Percentiles rank a stretch among this genome's conserved stretches.
Evolutionary conservation across 352 stramenopile genomes (phyloP).

Genomic region (Phytopythium cucurbitacearum): DNA sequence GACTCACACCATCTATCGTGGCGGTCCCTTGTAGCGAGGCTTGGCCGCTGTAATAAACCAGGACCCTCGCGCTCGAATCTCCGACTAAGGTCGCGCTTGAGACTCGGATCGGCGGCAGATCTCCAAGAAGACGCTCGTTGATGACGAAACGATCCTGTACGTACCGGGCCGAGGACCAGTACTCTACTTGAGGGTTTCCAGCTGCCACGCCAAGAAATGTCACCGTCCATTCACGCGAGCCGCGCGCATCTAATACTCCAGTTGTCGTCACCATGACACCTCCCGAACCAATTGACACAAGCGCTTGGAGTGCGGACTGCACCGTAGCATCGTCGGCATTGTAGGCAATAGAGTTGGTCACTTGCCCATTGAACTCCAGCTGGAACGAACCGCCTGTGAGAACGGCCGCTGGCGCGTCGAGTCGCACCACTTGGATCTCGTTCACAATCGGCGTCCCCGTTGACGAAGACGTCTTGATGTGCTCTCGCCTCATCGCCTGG

Average conservation of each 20-base stretch:
- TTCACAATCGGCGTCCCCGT: slow-evolving; percentile 56
- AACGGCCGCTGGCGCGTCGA: slow-evolving; percentile 28
- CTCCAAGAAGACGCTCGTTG: slow-evolving; percentile 45
- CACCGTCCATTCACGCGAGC: slow-evolving; percentile 44
- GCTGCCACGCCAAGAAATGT: slow-evolving; percentile 45
- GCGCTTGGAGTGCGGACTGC: slow-evolving; percentile 53
- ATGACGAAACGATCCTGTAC: slow-evolving; percentile 32
- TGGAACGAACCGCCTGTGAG: slow-evolving; percentile 55
- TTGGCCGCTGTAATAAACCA: slow-evolving; percentile 28
- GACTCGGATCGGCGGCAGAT: slow-evolving; percentile 30
- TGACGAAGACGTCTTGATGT: slow-evolving; percentile 66
- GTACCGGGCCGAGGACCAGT: slow-evolving; percentile 65
- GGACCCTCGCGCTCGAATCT: slow-evolving; percentile 18
- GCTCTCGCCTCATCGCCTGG: slow-evolving; percentile 38
- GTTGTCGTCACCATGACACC: slow-evolving; percentile 40
- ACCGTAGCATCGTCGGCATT: slow-evolving; percentile 57
- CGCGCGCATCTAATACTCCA: slow-evolving; percentile 17
- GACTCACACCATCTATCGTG: slow-evolving; percentile 39
- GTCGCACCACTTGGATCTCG: slow-evolving; percentile 61
- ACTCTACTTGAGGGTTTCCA: slow-evolving; percentile 51
- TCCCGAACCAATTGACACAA: slow-evolving; percentile 52
- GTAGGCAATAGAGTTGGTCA: slow-evolving; percentile 59
- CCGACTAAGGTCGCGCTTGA: slow-evolving; percentile 26
- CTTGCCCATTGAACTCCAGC: slow-evolving; percentile 63
- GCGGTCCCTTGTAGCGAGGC: slow-evolving; percentile 19